Percentiles rank a stretch among this genome's conserved stretches.
Evolutionary conservation across 768 basidiomycete genomes (phyloP).

Genomic region (Exsudoporus frostii): DNA sequence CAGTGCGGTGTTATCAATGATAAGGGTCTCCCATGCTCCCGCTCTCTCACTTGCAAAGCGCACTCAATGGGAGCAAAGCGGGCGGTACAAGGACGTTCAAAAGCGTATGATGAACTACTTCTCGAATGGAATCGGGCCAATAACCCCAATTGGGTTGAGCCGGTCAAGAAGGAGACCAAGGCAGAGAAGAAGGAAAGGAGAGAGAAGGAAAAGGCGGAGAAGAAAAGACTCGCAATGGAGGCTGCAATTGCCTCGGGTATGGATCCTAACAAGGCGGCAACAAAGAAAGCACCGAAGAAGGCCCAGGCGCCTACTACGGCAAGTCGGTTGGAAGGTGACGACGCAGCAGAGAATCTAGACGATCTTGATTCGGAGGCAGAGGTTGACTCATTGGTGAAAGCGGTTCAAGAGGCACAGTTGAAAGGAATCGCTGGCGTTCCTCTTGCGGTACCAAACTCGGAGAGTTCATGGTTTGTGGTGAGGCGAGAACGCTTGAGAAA

Average conservation of each 20-base stretch:
- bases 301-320: constrained; percentile 50
- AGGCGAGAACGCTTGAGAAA: constrained; percentile 60
- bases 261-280: constrained; percentile 39
- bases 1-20: constrained; percentile 98
- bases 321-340: constrained; percentile 54
- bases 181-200: constrained; percentile 85
- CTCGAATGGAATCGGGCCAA: constrained; percentile 89
- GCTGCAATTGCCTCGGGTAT: constrained; percentile 63
- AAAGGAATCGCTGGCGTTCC: constrained; percentile 62
- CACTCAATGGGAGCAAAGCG: constrained; percentile 98
- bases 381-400: constrained; percentile 67
- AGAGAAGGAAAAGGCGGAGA: constrained; percentile 78
- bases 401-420: constrained; percentile 53
- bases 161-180: constrained; percentile 82
- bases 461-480: constrained; percentile 78
- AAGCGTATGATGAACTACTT: constrained; percentile 80
- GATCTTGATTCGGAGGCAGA: constrained; percentile 85
- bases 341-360: constrained; percentile 66
- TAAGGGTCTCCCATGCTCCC: constrained; percentile 87
- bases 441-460: constrained; percentile 69
- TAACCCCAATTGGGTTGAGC: constrained; percentile 87
- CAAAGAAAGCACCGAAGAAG: constrained; percentile 68
- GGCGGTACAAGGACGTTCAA: constrained; percentile 81
- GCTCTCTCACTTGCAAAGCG: constrained; percentile 96
- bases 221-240: constrained; percentile 70